phyloP scores from a whole-genome alignment of 805 yeast species.

The Yarrowia divulgata region DNA sequence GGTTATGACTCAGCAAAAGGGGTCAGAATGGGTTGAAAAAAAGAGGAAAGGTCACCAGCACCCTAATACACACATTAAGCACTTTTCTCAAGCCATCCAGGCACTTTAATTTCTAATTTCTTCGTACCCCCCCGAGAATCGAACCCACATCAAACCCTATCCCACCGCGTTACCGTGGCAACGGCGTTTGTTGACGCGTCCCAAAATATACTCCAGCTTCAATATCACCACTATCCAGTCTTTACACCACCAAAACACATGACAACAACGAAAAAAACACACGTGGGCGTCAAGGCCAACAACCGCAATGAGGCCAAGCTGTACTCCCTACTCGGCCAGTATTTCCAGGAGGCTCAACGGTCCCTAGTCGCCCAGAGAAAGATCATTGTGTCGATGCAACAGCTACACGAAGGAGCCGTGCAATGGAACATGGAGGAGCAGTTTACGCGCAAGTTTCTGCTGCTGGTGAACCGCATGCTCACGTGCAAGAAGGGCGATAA shows the following conservation, averaged over 20 bases:
- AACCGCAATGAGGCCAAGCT: conserved; percentile 40
- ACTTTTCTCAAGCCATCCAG: no score
- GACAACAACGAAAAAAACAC: conserved; percentile 28
- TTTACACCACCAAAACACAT: not conserved
- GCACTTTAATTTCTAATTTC: no score
- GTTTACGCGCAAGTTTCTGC: conserved; percentile 67
- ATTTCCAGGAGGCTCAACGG: conserved; percentile 81
- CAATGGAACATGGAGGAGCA: conserved; percentile 61
- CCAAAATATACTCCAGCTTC: no score
- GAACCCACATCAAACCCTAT: not conserved
- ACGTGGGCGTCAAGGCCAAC: conserved; percentile 4
- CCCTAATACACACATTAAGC: no score
- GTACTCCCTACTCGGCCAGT: conserved; percentile 54
- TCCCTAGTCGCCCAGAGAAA: conserved; percentile 79
- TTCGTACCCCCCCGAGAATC: not conserved
- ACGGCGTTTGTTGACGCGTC: conserved; percentile 34
- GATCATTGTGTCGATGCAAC: conserved; percentile 66
- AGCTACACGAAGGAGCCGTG: conserved; percentile 62
- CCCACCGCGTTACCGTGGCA: not conserved
- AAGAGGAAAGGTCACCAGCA: no score
- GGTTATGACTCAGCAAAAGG: no score
- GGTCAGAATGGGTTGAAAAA: no score
- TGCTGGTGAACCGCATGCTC: conserved; percentile 68
- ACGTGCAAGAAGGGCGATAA: conserved; percentile 72
- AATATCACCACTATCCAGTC: no score